These are phyloP conservation scores for Metarhizium rileyi DNA, from an alignment of 2,329 filamentous ascomycete species.

Conservation along the genomic window DNA sequence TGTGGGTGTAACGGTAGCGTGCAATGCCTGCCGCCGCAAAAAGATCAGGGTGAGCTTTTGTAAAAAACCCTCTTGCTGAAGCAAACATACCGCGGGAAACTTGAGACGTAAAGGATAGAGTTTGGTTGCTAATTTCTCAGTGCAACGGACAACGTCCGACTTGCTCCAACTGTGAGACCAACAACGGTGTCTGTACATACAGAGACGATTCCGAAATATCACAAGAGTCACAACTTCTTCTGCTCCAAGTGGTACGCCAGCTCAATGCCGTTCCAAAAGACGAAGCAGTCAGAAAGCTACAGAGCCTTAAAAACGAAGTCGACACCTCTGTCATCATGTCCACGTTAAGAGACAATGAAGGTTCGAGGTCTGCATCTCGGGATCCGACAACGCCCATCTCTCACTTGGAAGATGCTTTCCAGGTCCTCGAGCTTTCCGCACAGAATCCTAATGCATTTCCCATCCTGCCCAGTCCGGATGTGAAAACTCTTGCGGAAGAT, in stretches of 20 bases:
- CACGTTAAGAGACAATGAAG: constrained; percentile 8
- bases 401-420: constrained; percentile 1
- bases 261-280: constrained; percentile 13
- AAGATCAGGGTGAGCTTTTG: constrained; percentile 1
- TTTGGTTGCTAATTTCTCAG: too few relatives aligned
- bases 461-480: background rate
- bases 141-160: constrained; percentile 14
- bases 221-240: constrained; percentile 2
- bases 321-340: constrained; percentile 15
- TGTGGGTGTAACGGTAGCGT: background rate
- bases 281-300: constrained; percentile 13
- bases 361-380: background rate
- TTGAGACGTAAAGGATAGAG: background rate
- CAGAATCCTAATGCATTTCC: constrained; percentile 5
- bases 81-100: background rate
- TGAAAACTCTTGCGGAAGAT: background rate
- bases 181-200: constrained; percentile 9
- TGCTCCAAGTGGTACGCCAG: constrained; percentile 16
- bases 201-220: constrained; percentile 10
- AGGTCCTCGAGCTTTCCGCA: background rate
- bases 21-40: background rate
- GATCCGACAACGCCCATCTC: background rate
- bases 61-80: too few relatives aligned
- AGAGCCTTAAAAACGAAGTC: constrained; percentile 11
- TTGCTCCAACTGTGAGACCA: constrained; percentile 11